phyloP scores from a whole-genome alignment of 2,329 filamentous ascomycete genomes.

The Lachnellula hyalina region DNA sequence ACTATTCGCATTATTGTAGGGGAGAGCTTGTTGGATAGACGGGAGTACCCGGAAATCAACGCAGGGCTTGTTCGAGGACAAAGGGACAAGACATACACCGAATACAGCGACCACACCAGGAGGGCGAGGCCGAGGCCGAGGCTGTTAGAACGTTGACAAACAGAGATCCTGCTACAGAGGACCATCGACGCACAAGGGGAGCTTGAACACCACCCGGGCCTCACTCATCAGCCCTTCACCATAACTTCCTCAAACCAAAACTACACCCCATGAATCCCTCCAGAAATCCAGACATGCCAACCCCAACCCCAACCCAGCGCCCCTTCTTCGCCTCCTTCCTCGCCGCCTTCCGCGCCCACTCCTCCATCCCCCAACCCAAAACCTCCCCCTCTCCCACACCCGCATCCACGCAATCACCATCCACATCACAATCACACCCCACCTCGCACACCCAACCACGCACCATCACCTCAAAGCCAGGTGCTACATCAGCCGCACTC shows the following conservation, averaged over 20 bases:
- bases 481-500: slow-evolving; percentile 26
- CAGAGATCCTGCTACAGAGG: not conserved
- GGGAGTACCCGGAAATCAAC: too few species aligned
- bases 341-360: slow-evolving; percentile 31
- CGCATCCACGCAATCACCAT: slow-evolving; percentile 8
- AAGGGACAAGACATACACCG: too few species aligned
- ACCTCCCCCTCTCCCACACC: slow-evolving; percentile 16
- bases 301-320: slow-evolving; percentile 28
- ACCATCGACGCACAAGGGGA: not conserved
- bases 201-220: not conserved
- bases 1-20: too few species aligned
- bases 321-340: slow-evolving; percentile 33
- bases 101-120: not conserved
- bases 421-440: slow-evolving; percentile 2
- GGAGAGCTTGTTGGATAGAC: too few species aligned
- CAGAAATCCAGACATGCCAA: slow-evolving; percentile 19
- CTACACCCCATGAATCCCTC: not conserved
- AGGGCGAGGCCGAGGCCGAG: not conserved
- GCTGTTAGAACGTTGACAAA: not conserved
- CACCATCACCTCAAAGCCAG: slow-evolving; percentile 25
- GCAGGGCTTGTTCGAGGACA: too few species aligned
- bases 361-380: slow-evolving; percentile 24
- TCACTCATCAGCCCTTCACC: not conserved
- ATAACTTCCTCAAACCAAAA: not conserved
- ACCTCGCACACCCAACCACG: slow-evolving; percentile 24